phyloP scores from a whole-genome alignment of 352 stramenopile genomes.

The Pythium periplocum region DNA sequence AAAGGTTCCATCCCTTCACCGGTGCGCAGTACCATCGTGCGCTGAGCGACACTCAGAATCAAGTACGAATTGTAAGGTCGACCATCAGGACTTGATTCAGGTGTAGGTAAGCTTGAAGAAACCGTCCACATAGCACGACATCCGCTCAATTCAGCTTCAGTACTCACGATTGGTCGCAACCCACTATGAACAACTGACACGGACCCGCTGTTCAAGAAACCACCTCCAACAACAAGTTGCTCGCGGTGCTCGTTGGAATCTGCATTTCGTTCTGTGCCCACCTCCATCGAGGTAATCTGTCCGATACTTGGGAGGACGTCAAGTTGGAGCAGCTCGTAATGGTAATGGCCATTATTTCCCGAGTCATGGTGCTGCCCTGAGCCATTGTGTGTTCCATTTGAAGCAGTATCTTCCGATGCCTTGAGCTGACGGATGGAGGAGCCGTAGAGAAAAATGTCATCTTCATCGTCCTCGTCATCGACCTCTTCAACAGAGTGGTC shows the following conservation, averaged over 20 bases:
- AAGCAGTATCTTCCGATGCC: constrained; percentile 5
- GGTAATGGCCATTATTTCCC: constrained; percentile 17
- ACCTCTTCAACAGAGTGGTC: constrained; percentile 21
- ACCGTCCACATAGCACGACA: constrained; percentile 87
- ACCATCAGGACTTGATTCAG: constrained; percentile 41
- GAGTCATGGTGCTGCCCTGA: background rate
- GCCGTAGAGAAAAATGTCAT: constrained; percentile 64
- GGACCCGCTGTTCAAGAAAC: constrained; percentile 47
- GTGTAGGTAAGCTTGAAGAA: constrained; percentile 49
- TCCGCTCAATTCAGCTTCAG: constrained; percentile 70
- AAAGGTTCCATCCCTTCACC: constrained; percentile 82
- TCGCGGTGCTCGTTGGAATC: constrained; percentile 78
- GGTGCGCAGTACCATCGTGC: constrained; percentile 82
- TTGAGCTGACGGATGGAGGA: constrained; percentile 21
- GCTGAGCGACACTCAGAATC: constrained; percentile 73
- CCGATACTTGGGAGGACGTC: constrained; percentile 69
- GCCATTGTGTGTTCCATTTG: background rate
- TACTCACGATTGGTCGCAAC: constrained; percentile 78
- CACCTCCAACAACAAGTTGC: constrained; percentile 74
- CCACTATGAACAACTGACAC: constrained; percentile 79
- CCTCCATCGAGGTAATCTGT: constrained; percentile 79
- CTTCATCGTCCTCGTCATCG: constrained; percentile 66
- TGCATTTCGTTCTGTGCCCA: constrained; percentile 65
- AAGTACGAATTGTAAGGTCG: constrained; percentile 72
- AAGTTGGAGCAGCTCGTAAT: constrained; percentile 55